Base-by-base conservation (phyloP, 176 grass and related monocot genomes). In the Ensete ventricosum region DNA sequence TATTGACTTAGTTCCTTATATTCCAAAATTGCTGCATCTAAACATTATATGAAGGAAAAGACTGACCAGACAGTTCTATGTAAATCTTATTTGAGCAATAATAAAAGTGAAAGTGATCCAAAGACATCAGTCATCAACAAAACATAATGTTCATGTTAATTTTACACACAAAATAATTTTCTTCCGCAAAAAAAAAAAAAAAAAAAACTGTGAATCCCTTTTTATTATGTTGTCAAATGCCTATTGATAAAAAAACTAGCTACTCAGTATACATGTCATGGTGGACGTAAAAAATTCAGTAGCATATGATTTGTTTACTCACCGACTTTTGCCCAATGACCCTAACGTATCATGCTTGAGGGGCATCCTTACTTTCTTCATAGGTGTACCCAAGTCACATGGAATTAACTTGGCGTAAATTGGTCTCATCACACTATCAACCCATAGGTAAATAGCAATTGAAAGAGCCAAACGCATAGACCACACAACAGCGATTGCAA, bases 321-420 rank as follows among this genome's bases (percentile, higher is more conserved):
- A 80, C 78, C 78, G 34, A 60, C 78, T 80, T 80, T 80, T 73
- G 48, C 78, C 78, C 50, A 80, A 71, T 20, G 78, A 80, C 27
- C 78, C 78, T 53, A 80, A 57, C n/a, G 78, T 22, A 29, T 48
- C 55, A 14, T 43, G 55, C 20, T 73, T 73, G 59, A 72, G 78
- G 14, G 78, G 78, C 55, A 27, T 48, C 48, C 55, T 73, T 73
- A 50, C 55, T 71, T 63, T 72, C 53, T 62, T 72, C 53, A 24
- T 5, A 52, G 78, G 78, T 73, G 25, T 53, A 13, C 78, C 78
- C 54, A 80, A 23, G 50, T 80, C 78, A n/a, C 78, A 80, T 22
- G 78, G 78, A 80, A 80, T 80, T 50, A 80, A 64, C 69, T 80
- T 80, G 68, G 78, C 52, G 14, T 80, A 80, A 80, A 80, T 73